Conservation (phyloP, 352 stramenopile genomes). For the Pythium biforme region DNA sequence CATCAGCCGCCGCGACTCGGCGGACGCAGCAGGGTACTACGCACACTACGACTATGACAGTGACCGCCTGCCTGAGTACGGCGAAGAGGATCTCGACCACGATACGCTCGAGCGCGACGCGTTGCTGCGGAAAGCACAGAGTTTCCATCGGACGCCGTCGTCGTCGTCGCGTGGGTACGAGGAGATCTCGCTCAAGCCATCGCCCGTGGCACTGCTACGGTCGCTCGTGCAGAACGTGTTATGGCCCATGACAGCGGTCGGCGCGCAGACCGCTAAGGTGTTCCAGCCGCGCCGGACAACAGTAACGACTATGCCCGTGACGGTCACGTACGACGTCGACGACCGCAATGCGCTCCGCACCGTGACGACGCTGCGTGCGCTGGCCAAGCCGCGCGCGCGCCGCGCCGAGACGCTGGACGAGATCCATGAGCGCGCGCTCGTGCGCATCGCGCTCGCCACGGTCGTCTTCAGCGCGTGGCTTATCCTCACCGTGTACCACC, state of each 20-base stretch:
- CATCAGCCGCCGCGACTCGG: slow-evolving; percentile 27
- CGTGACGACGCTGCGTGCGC: slow-evolving; percentile 21
- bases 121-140: slow-evolving; percentile 7
- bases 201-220: slow-evolving; percentile 9
- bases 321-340: slow-evolving; percentile 1
- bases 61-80: slow-evolving; percentile 1
- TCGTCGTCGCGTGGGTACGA: background rate
- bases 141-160: background rate
- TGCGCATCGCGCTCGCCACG: slow-evolving; percentile 35
- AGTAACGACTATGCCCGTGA: background rate
- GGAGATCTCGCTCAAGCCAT: slow-evolving; percentile 20
- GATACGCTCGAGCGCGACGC: slow-evolving; percentile 6
- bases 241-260: slow-evolving; percentile 27
- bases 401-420: slow-evolving; percentile 39
- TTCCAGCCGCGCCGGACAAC: slow-evolving; percentile 2
- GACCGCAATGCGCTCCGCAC: slow-evolving; percentile 20
- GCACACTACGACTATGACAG: slow-evolving; percentile 15
- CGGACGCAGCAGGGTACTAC: background rate
- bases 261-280: slow-evolving; percentile 25
- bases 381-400: slow-evolving; percentile 21
- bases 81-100: slow-evolving; percentile 11
- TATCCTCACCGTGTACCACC: slow-evolving; percentile 35
- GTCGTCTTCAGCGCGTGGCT: slow-evolving; percentile 32
- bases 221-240: slow-evolving; percentile 23
- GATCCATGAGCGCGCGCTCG: slow-evolving; percentile 36